Base-by-base conservation (phyloP, 805 yeast genomes). In the Yamadazyma kitorensis region DNA sequence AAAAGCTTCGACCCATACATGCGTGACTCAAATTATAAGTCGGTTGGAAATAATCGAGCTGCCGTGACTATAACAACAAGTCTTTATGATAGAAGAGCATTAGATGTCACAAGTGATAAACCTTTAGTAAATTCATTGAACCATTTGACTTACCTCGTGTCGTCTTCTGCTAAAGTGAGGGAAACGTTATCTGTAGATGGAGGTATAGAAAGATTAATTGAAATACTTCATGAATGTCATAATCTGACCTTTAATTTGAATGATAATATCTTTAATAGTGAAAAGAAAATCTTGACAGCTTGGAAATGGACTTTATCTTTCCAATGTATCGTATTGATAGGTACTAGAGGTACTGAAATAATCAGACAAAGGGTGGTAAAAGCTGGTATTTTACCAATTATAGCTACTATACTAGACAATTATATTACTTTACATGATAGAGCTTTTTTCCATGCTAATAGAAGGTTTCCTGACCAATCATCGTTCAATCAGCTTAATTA, bases 271-370 rank as follows among this genome's bases (percentile, higher is more conserved):
- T 55, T 59, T 42, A 60, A 59, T 40, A 52, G 57, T 31, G 73
- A 68, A 37, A 58, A 53, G 42, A 68, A 64, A 40, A 72, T 80
- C 17, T 67, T 86, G 43, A 69, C 83, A n/a, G 89, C 95, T 0
- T 91, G 96, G 96, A 91, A 91, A 63, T 91, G 98, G 98, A 86
- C 95, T 5, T 64, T 91, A 35, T 86, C 97, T 0, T 80, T 93
- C 52, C 98, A 91, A 64, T 89, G 97, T 55, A 64, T 91, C 36
- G 95, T 91, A 1, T 72, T 87, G 36, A 79, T 91, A 13, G 96
- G 97, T 10, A 88, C 97, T 1, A 72, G 97, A 46, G 98, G 98
- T 16, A 80, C 94, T 2, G 97, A 89, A 57, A 64, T 69, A 33
- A 86, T 89, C 31, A 70, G 98, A 33, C 80, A 82, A 47, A 79